Conservation (phyloP, 2,329 filamentous ascomycete species). For the Botrytis cinerea region DNA sequence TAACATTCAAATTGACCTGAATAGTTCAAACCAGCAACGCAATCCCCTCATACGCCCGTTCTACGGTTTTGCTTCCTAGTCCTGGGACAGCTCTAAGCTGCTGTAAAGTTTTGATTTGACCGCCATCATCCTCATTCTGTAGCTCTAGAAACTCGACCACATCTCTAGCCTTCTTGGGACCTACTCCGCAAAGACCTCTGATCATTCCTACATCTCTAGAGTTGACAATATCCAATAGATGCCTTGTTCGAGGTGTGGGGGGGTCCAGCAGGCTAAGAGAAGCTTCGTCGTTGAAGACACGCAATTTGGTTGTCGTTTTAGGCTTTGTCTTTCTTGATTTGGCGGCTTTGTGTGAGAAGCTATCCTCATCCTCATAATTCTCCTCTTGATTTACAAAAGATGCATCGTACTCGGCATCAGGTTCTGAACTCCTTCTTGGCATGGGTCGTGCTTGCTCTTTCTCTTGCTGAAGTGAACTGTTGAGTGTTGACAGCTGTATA, state of each 20-base stretch:
- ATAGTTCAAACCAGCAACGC: constrained; percentile 32
- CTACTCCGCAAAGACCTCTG: constrained; percentile 67
- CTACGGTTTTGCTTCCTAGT: constrained; percentile 57
- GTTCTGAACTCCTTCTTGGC: constrained; percentile 32
- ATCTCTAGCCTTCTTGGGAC: constrained; percentile 68
- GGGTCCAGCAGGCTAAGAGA: constrained; percentile 46
- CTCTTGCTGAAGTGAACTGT: constrained; percentile 34
- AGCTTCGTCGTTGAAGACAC: constrained; percentile 43
- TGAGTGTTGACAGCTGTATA: constrained; percentile 33
- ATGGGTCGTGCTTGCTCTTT: constrained; percentile 33
- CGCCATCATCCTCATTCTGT: constrained; percentile 46
- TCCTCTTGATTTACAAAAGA: constrained; percentile 44
- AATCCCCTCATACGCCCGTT: constrained; percentile 50
- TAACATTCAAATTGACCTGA: constrained; percentile 13
- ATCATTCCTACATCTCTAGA: constrained; percentile 68
- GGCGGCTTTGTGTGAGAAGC: constrained; percentile 38
- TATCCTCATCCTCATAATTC: constrained; percentile 44
- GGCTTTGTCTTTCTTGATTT: constrained; percentile 40
- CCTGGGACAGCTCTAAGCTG: constrained; percentile 58
- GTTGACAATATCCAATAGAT: constrained; percentile 71
- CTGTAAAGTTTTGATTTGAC: constrained; percentile 50
- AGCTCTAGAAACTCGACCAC: constrained; percentile 58
- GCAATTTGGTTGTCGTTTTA: constrained; percentile 40
- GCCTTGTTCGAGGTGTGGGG: constrained; percentile 51
- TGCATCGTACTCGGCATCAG: constrained; percentile 42